Evolutionary conservation across 305 asterid species (phyloP), one percentile per base, ranked within the genome.

Genomic region (Lippia alba): DNA sequence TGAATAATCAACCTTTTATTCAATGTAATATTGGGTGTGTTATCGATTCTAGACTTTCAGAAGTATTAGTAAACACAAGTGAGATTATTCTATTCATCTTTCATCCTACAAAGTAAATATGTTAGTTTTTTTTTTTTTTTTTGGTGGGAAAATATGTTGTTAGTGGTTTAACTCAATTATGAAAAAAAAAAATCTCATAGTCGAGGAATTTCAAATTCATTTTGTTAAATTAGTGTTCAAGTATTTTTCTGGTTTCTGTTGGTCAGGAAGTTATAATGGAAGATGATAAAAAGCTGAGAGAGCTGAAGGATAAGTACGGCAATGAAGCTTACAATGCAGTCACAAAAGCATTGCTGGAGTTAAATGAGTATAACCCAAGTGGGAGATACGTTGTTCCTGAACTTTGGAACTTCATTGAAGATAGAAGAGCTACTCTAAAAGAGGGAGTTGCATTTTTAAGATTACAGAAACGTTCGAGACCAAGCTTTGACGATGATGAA

Each of bases 351-450:
- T 17, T 51, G 56, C 9, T 51, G 4, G 86, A 84, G 71, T 24
- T 84, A 60, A 77, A 81, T 8, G 86, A 84, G 55, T 81, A 81
- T 73, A 84, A 84, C 58, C 76, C 83, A 14, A 79, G 84, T 39
- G 86, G 79, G 9, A 70, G 83, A 17, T 65, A 74, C 30, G 48
- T 71, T 4, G 16, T 81, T 7, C 61, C 72, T 0, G 84, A 79
- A 61, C 70, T 81, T 17, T 84, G 89, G 89, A 76, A 79, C 64
- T 64, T 46, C 5, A 16, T 64, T 7, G 65, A 72, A 14, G 53
- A n/a, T 33, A 76, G 67, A 70, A 84, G 51, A 64, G 86, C 84
- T 4, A 12, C 68, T 32, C 67, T 84, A 15, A 60, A 36, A 41
- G 86, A 84, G 57, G 86, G 76, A 6, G 76, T 67, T 44, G 39